Evolutionary conservation across 2,329 filamentous ascomycete genomes (phyloP), one percentile per base, ranked within the genome.

Genomic region (Dactylellina parvicollis): DNA sequence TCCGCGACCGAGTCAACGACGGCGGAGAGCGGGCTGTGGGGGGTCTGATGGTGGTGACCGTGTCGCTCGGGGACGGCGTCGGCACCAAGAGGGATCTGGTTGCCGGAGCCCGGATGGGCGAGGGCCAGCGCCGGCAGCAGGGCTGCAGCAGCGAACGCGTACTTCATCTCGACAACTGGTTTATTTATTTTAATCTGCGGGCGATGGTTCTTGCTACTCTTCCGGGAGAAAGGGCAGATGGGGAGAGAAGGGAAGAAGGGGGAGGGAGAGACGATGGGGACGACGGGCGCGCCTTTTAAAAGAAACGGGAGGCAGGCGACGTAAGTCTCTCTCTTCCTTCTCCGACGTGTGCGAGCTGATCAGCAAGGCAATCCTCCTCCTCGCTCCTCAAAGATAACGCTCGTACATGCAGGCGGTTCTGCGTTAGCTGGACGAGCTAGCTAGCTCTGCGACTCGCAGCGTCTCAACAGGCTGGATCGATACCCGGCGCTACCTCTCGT

Each of bases 61-160:
- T 74, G 64, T 28, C 75, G 70, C 64, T 77, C 74, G 30, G 30
- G 50, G 49, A 66, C 71, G 30, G 75, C 50, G 26, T 59, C 54
- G 40, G 34, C 36, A 46, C 67, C 67, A 38, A 72, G 67, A 18
- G 67, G 67, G 42, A 72, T 64, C 24, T 72, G 67, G 52, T 62
- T 56, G 56, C 59, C 59, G 32, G 34, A 34, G 40, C 47, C 72
- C 55, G 76, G 70, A 30, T 67, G 75, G 47, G 76, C 77, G 32
- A 70, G 52, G 30, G 76, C 75, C 38, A 75, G 66, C 32, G 75
- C 75, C 38, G 75, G 74, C 20, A 77, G 74, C 50, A 75, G 75
- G 64, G 76, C 74, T 18, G 60, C 72, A 36, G 77, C 76, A 75
- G 77, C 77, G 65, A 77, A 50, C 22, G 75, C 54, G 67, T 77